These are phyloP conservation scores for Leptographium galeiforme DNA, from an alignment of 2,329 filamentous ascomycete species.

Conservation along the genomic window DNA sequence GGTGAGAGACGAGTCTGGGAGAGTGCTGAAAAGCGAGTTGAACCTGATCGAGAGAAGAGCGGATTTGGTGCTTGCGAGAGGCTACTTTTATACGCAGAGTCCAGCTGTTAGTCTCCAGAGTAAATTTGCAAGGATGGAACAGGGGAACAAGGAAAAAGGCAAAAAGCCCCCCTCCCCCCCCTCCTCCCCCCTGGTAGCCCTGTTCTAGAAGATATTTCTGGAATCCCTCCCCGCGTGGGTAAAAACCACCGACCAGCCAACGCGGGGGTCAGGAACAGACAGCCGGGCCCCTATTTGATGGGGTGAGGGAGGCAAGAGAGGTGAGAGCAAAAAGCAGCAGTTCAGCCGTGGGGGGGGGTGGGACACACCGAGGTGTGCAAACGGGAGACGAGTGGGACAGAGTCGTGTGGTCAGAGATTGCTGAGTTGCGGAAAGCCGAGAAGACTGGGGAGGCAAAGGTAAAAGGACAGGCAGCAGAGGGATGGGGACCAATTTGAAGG, in stretches of 20 bases:
- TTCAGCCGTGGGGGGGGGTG: background rate
- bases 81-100: background rate
- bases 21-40: background rate
- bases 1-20: background rate
- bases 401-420: constrained; percentile 2
- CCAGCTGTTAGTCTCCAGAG: background rate
- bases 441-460: background rate
- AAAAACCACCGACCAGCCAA: background rate
- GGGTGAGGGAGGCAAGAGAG: constrained; percentile 5
- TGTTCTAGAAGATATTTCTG: background rate
- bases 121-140: background rate
- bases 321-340: constrained; percentile 5
- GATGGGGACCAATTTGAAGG: background rate
- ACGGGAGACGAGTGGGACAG: background rate
- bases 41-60: background rate
- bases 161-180: too few species aligned
- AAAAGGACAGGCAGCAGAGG: background rate
- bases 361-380: background rate
- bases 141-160: too few species aligned
- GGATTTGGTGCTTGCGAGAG: background rate
- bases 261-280: background rate
- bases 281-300: constrained; percentile 3
- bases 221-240: background rate
- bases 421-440: background rate
- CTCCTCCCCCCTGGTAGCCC: background rate